Evolutionary conservation across 2,329 filamentous ascomycete species (phyloP).

Genomic region (Cladosporium sp.): DNA sequence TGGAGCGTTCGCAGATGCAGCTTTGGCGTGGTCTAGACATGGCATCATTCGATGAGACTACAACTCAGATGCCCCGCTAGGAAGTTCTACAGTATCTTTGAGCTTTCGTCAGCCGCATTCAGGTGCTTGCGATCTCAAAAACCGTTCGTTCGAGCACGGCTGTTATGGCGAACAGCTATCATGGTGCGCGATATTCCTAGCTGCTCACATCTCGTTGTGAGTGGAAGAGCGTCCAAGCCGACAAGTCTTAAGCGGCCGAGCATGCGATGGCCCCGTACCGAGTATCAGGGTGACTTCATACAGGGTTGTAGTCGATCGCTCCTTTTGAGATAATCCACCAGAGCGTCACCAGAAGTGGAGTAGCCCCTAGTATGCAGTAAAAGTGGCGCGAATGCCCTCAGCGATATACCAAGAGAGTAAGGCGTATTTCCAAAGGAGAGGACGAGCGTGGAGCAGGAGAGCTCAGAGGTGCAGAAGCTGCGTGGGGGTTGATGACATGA

Average conservation of each 20-base stretch:
- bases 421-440: background rate
- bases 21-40: background rate
- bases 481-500: slow-evolving; percentile 5
- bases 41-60: background rate
- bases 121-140: background rate
- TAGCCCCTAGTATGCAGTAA: background rate
- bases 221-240: background rate
- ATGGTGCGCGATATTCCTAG: too few relatives aligned
- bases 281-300: background rate
- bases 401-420: background rate
- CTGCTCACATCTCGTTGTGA: background rate
- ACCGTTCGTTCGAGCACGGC: background rate
- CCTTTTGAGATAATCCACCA: background rate
- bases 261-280: background rate
- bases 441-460: background rate
- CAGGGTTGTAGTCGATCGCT: background rate
- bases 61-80: background rate
- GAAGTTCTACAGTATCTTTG: background rate
- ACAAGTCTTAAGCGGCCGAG: background rate
- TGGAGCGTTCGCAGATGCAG: slow-evolving; percentile 9
- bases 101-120: background rate
- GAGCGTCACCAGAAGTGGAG: slow-evolving; percentile 1
- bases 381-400: background rate
- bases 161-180: background rate
- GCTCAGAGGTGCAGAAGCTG: slow-evolving; percentile 12